Base-by-base conservation (phyloP, 768 basidiomycete species). In the Leccinum sublutescens region DNA sequence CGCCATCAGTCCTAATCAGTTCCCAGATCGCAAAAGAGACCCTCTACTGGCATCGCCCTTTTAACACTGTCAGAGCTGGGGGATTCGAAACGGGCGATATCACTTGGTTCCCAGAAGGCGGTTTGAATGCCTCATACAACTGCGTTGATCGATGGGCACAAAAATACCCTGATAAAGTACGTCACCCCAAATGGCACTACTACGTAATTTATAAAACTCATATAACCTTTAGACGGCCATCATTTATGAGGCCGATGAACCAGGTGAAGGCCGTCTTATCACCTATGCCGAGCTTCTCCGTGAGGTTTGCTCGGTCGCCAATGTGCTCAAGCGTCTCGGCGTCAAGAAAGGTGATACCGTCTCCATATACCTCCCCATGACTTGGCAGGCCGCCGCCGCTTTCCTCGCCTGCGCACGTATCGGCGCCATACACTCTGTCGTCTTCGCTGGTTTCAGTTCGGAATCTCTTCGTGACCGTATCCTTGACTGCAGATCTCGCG, bases 401-500 rank as follows among this genome's bases (percentile, higher is more conserved):
- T 94, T 99, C 87, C 88, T 99, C 58, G 96, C 96, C 6, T 98
- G 96, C 72, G 95, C 96, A 4, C 89, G 96, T 64, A 91, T 99
- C 65, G 96, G 96, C 23, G 96, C 96, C 23, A 80, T 98, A 50
- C 96, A 99, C 77, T 95, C 94, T 8, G 96, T 97, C 69, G 88
- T 99, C 58, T 99, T 99, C 63, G 96, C 96, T 50, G 96, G 96
- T 6, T 99, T 99, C 80, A 92, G 89, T 8, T 86, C 95, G 9
- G 96, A 99, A 76, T 88, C 91, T 2, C 86, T 99, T 50, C 86
- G 96, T 40, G 96, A 98, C 75, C 88, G 96, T 54, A 83, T 95
- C 19, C 82, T 86, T 49, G 96, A 99, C 73, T 97, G 96, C 76
- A 82, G 83, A 66, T 91, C 85, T 34, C 85, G 87, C 49, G 92